These are phyloP conservation scores for Talaromyces thailandensis DNA, from an alignment of 495 filamentous ascomycete genomes.

Conservation along the genomic window DNA sequence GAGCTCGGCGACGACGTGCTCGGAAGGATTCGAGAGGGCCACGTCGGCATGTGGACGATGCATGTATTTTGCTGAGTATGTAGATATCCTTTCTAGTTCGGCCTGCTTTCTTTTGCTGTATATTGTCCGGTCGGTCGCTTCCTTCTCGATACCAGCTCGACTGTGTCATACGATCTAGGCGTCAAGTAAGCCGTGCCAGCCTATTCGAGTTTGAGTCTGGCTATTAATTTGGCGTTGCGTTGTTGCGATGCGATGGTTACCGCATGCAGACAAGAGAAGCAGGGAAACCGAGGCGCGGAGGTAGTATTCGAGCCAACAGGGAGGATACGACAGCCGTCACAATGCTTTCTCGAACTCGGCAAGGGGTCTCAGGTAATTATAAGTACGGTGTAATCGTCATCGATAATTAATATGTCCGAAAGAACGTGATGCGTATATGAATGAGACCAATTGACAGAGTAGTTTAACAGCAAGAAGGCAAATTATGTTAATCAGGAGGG, in stretches of 20 bases:
- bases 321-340: background rate
- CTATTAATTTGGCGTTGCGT: background rate
- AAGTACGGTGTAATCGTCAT: background rate
- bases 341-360: background rate
- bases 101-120: background rate
- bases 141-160: background rate
- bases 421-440: background rate
- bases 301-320: background rate
- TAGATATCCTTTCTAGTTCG: background rate
- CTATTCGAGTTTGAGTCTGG: background rate
- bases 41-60: constrained; percentile 31
- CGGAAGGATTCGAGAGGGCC: constrained; percentile 25
- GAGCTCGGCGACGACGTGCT: constrained; percentile 20
- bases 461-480: too few species aligned
- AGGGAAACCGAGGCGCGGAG: background rate
- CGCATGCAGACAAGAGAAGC: constrained; percentile 3
- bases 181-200: background rate
- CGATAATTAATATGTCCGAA: background rate
- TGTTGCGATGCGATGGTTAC: background rate
- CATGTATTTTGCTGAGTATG: background rate
- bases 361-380: background rate
- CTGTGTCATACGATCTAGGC: background rate
- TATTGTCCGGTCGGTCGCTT: background rate
- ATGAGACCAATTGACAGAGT: too few species aligned
- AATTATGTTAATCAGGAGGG: background rate